Conservation (phyloP, 2,329 filamentous ascomycete species). For the Aspergillus puulaauensis region DNA sequence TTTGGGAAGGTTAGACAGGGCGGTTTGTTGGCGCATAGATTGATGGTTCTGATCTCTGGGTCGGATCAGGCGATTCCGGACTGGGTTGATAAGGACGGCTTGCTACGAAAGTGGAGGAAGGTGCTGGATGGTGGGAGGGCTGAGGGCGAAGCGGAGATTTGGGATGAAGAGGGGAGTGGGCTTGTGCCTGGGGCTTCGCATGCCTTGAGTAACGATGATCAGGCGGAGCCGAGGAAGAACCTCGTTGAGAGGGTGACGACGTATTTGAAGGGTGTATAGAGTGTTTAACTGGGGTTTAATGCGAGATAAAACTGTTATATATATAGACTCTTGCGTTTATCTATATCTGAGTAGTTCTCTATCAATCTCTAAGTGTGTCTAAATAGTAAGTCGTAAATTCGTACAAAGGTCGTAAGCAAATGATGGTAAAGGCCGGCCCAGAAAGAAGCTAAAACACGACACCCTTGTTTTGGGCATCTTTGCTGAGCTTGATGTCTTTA, state of each 20-base stretch:
- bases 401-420: neutral
- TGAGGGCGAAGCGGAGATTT: slow-evolving; percentile 36
- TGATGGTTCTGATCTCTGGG: slow-evolving; percentile 50
- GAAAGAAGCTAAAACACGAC: slow-evolving; percentile 44
- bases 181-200: slow-evolving; percentile 44
- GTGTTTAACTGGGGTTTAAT: neutral
- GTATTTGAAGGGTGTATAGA: slow-evolving; percentile 16
- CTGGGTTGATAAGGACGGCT: slow-evolving; percentile 46
- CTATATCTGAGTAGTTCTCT: neutral
- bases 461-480: slow-evolving; percentile 53
- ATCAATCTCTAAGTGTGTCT: neutral
- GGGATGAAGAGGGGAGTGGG: slow-evolving; percentile 49
- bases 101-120: slow-evolving; percentile 43
- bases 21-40: slow-evolving; percentile 39
- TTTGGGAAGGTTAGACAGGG: slow-evolving; percentile 56
- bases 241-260: slow-evolving; percentile 29
- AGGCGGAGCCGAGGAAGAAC: slow-evolving; percentile 27
- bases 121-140: slow-evolving; percentile 31
- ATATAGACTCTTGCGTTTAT: neutral
- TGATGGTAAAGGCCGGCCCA: neutral
- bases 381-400: neutral
- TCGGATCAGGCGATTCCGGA: slow-evolving; percentile 47
- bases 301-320: too few species aligned
- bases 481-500: slow-evolving; percentile 51
- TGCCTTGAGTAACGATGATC: slow-evolving; percentile 37